phyloP scores from a whole-genome alignment of 345 rosid genomes.

The Citrus trifoliata region DNA sequence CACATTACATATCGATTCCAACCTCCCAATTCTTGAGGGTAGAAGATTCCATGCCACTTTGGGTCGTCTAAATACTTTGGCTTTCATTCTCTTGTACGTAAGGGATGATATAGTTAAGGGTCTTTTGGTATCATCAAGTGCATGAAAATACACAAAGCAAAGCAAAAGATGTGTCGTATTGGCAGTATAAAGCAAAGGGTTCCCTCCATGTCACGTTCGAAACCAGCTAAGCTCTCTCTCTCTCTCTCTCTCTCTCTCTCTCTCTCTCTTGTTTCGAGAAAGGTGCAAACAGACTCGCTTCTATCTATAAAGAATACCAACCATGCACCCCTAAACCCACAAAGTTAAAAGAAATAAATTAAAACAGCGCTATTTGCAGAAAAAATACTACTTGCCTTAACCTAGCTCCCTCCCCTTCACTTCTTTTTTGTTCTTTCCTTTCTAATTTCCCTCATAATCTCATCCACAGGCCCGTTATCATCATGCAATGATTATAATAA shows the following conservation, averaged over 20 bases:
- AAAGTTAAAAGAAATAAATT: background rate
- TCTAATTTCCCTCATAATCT: background rate
- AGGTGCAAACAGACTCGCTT: slow-evolving; percentile 44
- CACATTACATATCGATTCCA: background rate
- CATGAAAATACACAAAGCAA: slow-evolving; percentile 51
- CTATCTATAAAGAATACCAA: slow-evolving; percentile 46
- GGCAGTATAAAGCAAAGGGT: slow-evolving; percentile 48
- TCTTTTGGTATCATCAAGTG: slow-evolving; percentile 18
- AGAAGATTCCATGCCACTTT: background rate
- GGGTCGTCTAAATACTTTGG: slow-evolving; percentile 8
- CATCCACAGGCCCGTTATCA: background rate
- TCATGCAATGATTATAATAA: background rate
- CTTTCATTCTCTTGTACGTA: slow-evolving; percentile 20
- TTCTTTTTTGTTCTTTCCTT: slow-evolving; percentile 11
- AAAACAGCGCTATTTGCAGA: background rate
- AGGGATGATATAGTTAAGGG: slow-evolving; percentile 9
- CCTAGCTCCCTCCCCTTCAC: slow-evolving; percentile 3
- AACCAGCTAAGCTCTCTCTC: slow-evolving; percentile 31
- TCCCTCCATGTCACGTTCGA: slow-evolving; percentile 37
- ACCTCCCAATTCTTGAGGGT: background rate
- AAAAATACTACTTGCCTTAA: slow-evolving; percentile 20
- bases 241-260: slow-evolving; percentile 12
- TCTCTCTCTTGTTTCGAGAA: slow-evolving; percentile 40
- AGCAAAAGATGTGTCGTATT: slow-evolving; percentile 23
- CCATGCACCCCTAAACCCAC: slow-evolving; percentile 11